These are phyloP conservation scores for Fusarium sp. DNA, from an alignment of 2,329 filamentous ascomycete species.

Conservation along the genomic window DNA sequence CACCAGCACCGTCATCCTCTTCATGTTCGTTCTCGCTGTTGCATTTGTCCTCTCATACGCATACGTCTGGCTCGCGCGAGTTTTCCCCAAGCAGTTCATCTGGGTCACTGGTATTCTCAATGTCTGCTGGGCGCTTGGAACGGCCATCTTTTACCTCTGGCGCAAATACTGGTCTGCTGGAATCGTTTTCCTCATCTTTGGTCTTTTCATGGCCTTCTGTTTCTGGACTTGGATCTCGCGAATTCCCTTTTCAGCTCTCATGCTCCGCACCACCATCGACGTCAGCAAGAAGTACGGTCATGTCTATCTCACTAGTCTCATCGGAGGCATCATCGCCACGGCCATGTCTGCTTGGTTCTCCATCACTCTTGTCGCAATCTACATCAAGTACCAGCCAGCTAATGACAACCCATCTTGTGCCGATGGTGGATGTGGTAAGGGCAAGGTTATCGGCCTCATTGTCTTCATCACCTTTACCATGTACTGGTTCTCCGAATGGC, in stretches of 20 bases:
- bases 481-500: constrained; percentile 94
- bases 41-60: constrained; percentile 80
- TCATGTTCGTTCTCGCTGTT: constrained; percentile 80
- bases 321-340: constrained; percentile 82
- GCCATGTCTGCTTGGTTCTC: constrained; percentile 88
- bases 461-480: constrained; percentile 91
- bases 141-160: constrained; percentile 86
- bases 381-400: constrained; percentile 82
- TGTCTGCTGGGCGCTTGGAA: constrained; percentile 85
- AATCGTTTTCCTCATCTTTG: constrained; percentile 87
- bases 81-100: constrained; percentile 90
- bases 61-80: constrained; percentile 81
- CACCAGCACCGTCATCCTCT: constrained; percentile 88
- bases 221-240: constrained; percentile 91
- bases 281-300: constrained; percentile 87
- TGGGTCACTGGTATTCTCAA: constrained; percentile 94
- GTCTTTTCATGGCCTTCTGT: constrained; percentile 79
- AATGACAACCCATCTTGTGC: constrained; percentile 65
- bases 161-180: constrained; percentile 84
- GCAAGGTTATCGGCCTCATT: constrained; percentile 84
- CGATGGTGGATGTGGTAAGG: constrained; percentile 76
- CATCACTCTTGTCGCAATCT: constrained; percentile 87
- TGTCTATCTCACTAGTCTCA: constrained; percentile 85
- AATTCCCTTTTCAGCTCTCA: constrained; percentile 91
- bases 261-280: constrained; percentile 88